A percentile compares a stretch with the other conserved stretches of the same genome.
These are phyloP conservation scores for Ganoderma sinense DNA, from an alignment of 1,284 basidiomycete species.

Conservation along the genomic window DNA sequence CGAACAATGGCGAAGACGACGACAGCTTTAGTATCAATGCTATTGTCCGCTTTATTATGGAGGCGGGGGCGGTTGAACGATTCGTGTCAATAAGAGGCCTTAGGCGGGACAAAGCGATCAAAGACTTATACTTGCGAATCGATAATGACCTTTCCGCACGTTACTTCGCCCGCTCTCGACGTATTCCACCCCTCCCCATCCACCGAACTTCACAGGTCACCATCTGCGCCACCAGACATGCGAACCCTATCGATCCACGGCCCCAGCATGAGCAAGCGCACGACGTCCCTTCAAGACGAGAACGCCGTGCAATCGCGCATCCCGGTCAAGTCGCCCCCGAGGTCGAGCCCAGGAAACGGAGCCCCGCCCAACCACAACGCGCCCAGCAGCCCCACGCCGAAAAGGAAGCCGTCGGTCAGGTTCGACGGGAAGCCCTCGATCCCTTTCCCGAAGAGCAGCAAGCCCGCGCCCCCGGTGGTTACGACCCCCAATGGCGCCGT, in stretches of 20 bases:
- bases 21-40: not conserved
- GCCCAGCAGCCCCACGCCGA: slow-evolving; percentile 9
- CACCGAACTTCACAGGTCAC: slow-evolving; percentile 4
- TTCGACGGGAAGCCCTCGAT: slow-evolving; percentile 14
- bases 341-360: not conserved
- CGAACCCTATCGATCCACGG: slow-evolving; percentile 11
- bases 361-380: slow-evolving; percentile 4
- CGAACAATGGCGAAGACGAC: not conserved
- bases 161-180: not conserved
- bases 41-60: not conserved
- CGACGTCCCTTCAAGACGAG: slow-evolving; percentile 21
- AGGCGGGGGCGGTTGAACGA: not conserved
- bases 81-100: slow-evolving; percentile 6
- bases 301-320: slow-evolving; percentile 18
- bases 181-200: slow-evolving; percentile 15
- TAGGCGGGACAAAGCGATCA: slow-evolving; percentile 4
- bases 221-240: slow-evolving; percentile 21
- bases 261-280: slow-evolving; percentile 22
- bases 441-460: slow-evolving; percentile 23
- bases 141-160: slow-evolving; percentile 3
- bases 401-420: slow-evolving; percentile 7
- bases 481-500: slow-evolving; percentile 21
- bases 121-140: not conserved
- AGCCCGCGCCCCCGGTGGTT: slow-evolving; percentile 25
- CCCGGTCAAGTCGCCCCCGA: slow-evolving; percentile 16